These are phyloP conservation scores for Herpotrichia juniperi DNA, from an alignment of 2,329 filamentous ascomycete species.

Conservation along the genomic window DNA sequence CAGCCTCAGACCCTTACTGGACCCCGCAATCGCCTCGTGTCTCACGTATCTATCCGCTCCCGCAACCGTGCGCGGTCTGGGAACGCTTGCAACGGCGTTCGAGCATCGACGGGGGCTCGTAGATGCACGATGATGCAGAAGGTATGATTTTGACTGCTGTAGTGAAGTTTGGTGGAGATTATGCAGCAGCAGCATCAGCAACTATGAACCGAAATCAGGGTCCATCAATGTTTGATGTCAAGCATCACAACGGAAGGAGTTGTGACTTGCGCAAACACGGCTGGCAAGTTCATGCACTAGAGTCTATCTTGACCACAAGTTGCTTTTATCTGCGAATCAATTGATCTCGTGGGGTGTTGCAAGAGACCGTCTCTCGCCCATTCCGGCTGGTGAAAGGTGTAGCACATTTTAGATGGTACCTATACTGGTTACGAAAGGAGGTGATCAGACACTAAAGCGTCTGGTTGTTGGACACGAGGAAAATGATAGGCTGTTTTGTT, in stretches of 20 bases:
- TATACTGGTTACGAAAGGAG: background rate
- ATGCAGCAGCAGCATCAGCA: background rate
- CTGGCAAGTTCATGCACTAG: background rate
- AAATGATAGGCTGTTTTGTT: conserved; percentile 1
- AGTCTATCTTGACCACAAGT: background rate
- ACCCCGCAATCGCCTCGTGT: conserved; percentile 14
- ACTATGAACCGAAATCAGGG: background rate
- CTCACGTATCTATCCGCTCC: conserved; percentile 16
- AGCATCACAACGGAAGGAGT: background rate
- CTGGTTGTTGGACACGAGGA: background rate
- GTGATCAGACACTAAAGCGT: background rate
- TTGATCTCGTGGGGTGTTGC: background rate
- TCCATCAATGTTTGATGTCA: background rate
- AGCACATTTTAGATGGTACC: background rate
- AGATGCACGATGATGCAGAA: background rate
- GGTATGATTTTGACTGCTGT: background rate
- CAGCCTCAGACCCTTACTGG: conserved; percentile 12
- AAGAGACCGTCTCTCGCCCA: background rate
- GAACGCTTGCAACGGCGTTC: background rate
- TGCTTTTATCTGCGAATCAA: background rate
- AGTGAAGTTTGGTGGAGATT: background rate
- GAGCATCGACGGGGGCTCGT: conserved; percentile 1
- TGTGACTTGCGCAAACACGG: background rate
- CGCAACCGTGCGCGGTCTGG: conserved; percentile 6
- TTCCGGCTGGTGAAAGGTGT: background rate